phyloP scores from a whole-genome alignment of 2,329 filamentous ascomycete genomes.

The Tolypocladium capitatum region DNA sequence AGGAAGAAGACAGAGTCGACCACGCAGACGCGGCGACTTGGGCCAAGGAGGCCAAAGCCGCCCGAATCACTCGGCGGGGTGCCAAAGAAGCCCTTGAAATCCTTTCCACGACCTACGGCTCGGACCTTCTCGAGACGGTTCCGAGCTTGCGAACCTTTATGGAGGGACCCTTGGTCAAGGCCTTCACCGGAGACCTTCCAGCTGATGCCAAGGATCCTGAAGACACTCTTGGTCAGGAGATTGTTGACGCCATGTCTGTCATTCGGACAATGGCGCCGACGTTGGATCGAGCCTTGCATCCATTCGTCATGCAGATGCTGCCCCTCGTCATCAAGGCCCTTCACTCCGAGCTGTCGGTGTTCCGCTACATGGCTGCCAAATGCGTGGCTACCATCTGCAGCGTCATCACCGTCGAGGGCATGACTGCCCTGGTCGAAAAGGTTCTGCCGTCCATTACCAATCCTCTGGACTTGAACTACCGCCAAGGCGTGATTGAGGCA shows the following conservation, averaged over 20 bases:
- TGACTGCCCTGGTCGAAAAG: constrained; percentile 89
- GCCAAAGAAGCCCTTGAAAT: constrained; percentile 92
- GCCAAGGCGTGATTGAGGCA: constrained; percentile 87
- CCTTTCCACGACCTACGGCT: constrained; percentile 65
- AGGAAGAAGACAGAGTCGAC: constrained; percentile 91
- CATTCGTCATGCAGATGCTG: constrained; percentile 71
- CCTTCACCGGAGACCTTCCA: constrained; percentile 62
- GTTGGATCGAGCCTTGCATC: constrained; percentile 58
- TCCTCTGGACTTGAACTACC: constrained; percentile 71
- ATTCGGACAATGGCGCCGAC: constrained; percentile 90
- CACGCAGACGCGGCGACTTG: constrained; percentile 84
- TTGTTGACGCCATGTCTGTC: constrained; percentile 87
- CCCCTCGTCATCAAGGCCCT: constrained; percentile 79
- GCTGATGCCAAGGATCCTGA: constrained; percentile 60
- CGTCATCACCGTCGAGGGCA: constrained; percentile 85
- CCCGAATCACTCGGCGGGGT: constrained; percentile 79
- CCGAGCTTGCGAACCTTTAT: constrained; percentile 73
- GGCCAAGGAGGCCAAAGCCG: constrained; percentile 77
- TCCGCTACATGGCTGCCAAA: constrained; percentile 93
- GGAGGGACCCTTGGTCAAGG: constrained; percentile 62
- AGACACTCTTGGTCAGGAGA: constrained; percentile 70
- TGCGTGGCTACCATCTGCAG: constrained; percentile 96
- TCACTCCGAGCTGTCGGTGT: constrained; percentile 77
- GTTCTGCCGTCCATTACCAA: constrained; percentile 89
- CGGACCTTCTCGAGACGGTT: constrained; percentile 64